Conservation (phyloP, 2,329 filamentous ascomycete species). For the Cytospora piceae region DNA sequence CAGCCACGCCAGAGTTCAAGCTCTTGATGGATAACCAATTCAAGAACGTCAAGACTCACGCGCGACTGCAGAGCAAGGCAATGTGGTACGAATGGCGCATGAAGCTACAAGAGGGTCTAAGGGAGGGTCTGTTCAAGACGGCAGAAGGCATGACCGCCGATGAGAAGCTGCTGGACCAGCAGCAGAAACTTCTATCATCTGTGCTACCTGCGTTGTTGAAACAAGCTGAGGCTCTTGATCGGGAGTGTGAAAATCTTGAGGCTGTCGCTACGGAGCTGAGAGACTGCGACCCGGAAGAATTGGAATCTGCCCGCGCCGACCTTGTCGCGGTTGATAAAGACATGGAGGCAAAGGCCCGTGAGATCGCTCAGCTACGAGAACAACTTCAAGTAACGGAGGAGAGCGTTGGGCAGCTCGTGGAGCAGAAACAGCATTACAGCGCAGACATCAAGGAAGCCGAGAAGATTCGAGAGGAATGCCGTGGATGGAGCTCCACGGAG, state of each 20-base stretch:
- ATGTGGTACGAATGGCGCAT: conserved; percentile 99
- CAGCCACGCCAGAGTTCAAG: conserved; percentile 81
- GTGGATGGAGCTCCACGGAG: conserved; percentile 85
- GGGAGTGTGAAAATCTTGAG: conserved; percentile 70
- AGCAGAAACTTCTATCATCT: conserved; percentile 69
- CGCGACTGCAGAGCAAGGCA: conserved; percentile 86
- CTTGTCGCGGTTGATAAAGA: conserved; percentile 68
- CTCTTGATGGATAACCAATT: conserved; percentile 93
- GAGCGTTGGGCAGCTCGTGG: conserved; percentile 63
- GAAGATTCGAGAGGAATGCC: conserved; percentile 80
- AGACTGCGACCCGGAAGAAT: conserved; percentile 78
- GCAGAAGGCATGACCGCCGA: conserved; percentile 77
- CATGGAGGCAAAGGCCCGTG: conserved; percentile 68
- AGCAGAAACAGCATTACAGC: conserved; percentile 70
- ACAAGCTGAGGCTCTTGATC: conserved; percentile 63
- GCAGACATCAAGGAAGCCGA: conserved; percentile 83
- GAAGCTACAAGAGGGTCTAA: conserved; percentile 80
- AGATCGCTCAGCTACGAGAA: conserved; percentile 67
- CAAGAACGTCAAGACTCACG: conserved; percentile 94
- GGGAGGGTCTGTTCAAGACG: conserved; percentile 77
- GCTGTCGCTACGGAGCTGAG: conserved; percentile 74
- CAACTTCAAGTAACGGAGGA: conserved; percentile 70
- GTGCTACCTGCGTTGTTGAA: conserved; percentile 68
- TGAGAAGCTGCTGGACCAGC: conserved; percentile 65
- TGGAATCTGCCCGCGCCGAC: conserved; percentile 72